phyloP scores from a whole-genome alignment of 1,284 basidiomycete species.

The Sporisorium reilianum region DNA sequence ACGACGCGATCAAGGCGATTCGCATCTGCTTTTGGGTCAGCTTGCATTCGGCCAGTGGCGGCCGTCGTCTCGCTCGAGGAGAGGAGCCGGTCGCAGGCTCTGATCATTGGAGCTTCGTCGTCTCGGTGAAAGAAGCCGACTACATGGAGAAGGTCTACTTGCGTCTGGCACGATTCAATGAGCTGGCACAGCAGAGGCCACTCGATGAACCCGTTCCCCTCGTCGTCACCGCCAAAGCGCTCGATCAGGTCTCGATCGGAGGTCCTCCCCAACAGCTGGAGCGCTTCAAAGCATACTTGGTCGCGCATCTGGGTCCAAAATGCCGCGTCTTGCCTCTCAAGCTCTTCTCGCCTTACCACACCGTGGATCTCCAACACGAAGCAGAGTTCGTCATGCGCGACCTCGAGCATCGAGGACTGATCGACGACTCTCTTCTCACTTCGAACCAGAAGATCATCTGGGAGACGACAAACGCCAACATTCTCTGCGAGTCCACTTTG shows the following conservation, averaged over 20 bases:
- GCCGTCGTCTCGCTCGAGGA: conserved; percentile 13
- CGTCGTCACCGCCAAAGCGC: conserved; percentile 26
- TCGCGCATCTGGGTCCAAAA: conserved; percentile 4
- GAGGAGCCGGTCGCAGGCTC: neutral
- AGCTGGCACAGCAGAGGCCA: conserved; percentile 17
- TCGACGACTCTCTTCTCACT: conserved; percentile 8
- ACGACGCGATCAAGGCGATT: conserved; percentile 24
- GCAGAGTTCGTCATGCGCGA: conserved; percentile 21
- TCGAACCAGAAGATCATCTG: conserved; percentile 27
- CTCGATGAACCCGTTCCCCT: conserved; percentile 15
- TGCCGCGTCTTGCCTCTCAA: conserved; percentile 20
- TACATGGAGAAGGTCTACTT: conserved; percentile 9
- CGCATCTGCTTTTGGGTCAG: conserved; percentile 48
- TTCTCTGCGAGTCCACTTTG: conserved; percentile 7
- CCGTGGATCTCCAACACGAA: conserved; percentile 16
- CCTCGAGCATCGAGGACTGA: conserved; percentile 25
- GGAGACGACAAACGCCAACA: conserved; percentile 22
- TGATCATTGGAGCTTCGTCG: conserved; percentile 35
- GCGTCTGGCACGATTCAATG: conserved; percentile 19
- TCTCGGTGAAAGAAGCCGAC: conserved; percentile 19
- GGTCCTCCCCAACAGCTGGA: conserved; percentile 23
- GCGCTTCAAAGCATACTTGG: conserved; percentile 18
- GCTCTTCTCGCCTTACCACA: conserved; percentile 46
- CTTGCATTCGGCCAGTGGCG: conserved; percentile 30
- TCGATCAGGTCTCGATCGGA: conserved; percentile 33